phyloP scores from a whole-genome alignment of 2,329 filamentous ascomycete species.

The Ilyonectria robusta region DNA sequence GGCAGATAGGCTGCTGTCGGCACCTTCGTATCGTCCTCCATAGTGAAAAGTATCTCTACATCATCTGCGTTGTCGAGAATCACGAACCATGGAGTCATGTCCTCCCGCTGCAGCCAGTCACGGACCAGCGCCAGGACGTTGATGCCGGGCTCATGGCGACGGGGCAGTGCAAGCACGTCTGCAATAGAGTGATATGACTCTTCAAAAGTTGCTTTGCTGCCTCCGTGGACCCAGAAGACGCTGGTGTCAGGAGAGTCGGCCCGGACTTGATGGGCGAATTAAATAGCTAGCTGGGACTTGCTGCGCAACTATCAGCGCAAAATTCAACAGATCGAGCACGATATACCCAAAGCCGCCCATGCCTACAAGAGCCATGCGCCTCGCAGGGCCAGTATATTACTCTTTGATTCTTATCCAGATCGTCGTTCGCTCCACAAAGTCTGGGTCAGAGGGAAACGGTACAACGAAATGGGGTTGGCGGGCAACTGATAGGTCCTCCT shows the following conservation, averaged over 20 bases:
- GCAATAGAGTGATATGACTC: conserved; percentile 10
- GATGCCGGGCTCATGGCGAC: neutral
- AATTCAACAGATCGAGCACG: too few relatives aligned
- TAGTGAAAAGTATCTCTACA: neutral
- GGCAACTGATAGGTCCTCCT: too few relatives aligned
- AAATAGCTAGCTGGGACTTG: conserved; percentile 20
- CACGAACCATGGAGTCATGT: conserved; percentile 2
- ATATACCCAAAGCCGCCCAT: too few relatives aligned
- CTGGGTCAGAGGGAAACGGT: too few relatives aligned
- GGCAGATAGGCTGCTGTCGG: neutral
- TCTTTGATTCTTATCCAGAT: too few relatives aligned
- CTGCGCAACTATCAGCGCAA: neutral
- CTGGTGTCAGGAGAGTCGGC: neutral
- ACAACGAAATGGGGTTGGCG: too few relatives aligned
- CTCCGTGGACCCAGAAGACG: conserved; percentile 17
- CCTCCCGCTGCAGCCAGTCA: conserved; percentile 14
- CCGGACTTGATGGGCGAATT: conserved; percentile 8
- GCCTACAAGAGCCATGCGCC: too few relatives aligned
- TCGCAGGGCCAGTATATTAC: too few relatives aligned
- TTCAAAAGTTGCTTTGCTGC: conserved; percentile 14
- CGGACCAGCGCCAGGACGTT: conserved; percentile 10
- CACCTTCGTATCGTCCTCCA: neutral
- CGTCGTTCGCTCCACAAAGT: too few relatives aligned
- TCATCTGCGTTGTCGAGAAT: conserved; percentile 19
- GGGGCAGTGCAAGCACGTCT: conserved; percentile 1